A percentile compares a stretch with the other conserved stretches of the same genome.
Evolutionary conservation across 345 rosid genomes (phyloP).

Genomic region (Camelina sativa): DNA sequence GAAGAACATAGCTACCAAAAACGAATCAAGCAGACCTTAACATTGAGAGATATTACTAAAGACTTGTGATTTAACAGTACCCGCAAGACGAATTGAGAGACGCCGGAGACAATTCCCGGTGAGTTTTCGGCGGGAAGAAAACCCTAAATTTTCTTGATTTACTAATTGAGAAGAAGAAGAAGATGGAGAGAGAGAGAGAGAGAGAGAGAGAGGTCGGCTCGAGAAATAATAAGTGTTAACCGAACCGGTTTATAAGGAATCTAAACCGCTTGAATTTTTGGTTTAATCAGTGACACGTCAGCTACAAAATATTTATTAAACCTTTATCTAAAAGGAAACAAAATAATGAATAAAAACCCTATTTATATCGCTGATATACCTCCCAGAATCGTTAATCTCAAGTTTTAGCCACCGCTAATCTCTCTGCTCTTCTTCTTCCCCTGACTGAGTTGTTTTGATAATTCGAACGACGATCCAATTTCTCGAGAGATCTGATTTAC

Average conservation of each 20-base stretch:
- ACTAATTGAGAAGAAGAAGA: background rate
- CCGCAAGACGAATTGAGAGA: conserved; percentile 8
- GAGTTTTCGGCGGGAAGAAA: conserved; percentile 24
- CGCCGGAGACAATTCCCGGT: conserved; percentile 8
- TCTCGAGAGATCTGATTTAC: background rate
- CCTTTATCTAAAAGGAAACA: background rate
- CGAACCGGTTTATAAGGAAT: conserved; percentile 11
- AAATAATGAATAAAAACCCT: background rate
- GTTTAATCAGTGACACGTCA: conserved; percentile 22
- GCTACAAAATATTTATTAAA: no score
- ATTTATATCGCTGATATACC: background rate
- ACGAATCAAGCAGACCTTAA: conserved; percentile 5
- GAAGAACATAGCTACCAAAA: background rate
- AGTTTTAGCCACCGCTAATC: background rate
- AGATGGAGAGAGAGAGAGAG: background rate
- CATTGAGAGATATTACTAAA: background rate
- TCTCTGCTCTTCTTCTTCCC: conserved; percentile 12
- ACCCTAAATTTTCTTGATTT: conserved; percentile 26
- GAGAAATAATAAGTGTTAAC: conserved; percentile 3
- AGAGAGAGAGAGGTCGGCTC: no score
- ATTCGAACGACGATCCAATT: background rate
- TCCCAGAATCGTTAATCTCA: background rate
- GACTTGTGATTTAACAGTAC: conserved; percentile 2
- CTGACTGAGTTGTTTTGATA: background rate
- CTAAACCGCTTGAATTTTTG: background rate